phyloP scores from a whole-genome alignment of 805 yeast species.

The Wickerhamomyces subpelliculosus region DNA sequence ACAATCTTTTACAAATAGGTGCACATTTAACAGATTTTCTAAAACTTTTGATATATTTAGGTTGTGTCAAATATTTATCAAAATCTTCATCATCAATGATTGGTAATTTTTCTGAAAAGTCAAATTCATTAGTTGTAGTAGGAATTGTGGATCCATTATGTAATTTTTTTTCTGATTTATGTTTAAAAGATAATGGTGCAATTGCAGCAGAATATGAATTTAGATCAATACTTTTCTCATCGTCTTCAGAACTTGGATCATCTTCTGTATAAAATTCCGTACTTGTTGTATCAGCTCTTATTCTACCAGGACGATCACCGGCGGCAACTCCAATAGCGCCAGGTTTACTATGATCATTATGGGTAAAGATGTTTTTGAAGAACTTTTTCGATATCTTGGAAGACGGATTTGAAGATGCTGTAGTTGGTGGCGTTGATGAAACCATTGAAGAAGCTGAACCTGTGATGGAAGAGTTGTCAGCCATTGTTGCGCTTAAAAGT shows the following conservation, averaged over 20 bases:
- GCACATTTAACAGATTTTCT: slow-evolving; percentile 41
- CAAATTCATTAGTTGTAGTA: no score
- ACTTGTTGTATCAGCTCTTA: not conserved
- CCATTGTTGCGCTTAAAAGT: not conserved
- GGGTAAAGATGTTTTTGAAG: not conserved
- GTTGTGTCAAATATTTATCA: slow-evolving; percentile 37
- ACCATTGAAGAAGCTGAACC: not conserved
- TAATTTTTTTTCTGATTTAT: not conserved
- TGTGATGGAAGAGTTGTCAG: not conserved
- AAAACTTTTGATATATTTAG: slow-evolving; percentile 48
- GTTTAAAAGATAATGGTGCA: slow-evolving; percentile 12
- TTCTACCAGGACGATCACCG: not conserved
- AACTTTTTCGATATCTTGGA: not conserved
- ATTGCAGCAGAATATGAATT: slow-evolving; percentile 10
- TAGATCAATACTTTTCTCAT: slow-evolving; percentile 6
- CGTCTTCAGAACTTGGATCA: slow-evolving; percentile 1
- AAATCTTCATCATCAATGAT: slow-evolving; percentile 29
- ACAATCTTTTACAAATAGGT: slow-evolving; percentile 41
- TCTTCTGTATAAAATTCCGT: not conserved
- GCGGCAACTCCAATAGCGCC: not conserved
- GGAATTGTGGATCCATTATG: no score
- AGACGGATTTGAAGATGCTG: not conserved
- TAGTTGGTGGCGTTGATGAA: not conserved
- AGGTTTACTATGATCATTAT: not conserved
- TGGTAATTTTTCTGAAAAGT: not conserved